Evolutionary conservation across 208 protist species (phyloP), one percentile per base, ranked within the genome.

Genomic region (Trypanosoma congolense): DNA sequence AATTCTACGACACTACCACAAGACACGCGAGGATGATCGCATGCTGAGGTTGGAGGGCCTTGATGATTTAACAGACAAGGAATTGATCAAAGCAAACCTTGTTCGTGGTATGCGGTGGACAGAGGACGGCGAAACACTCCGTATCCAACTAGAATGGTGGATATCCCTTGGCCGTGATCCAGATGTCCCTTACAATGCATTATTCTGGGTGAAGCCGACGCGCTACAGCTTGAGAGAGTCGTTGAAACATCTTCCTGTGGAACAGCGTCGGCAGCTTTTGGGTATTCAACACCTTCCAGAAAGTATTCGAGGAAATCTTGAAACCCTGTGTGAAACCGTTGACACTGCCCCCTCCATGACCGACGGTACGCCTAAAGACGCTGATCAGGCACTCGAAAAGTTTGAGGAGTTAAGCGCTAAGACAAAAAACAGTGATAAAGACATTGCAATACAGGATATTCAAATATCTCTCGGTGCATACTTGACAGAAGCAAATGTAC

Each of bases 171-270:
- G 82, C 5, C 75, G 76, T 18, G 87, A 95, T 55, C 70, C 73
- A 36, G 77, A 63, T 54, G 82, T 92, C 1, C 87, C 87, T 46
- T 95, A 90, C 70, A 92, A 95, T 61, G 90, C 84, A 22, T 70
- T 95, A 16, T 95, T 89, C 67, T 95, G 83, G 84, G 73, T 95
- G 22, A 92, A 90, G 65, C 87, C 87, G 38, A 90, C 77, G 3
- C 77, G 84, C 29, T 92, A 87, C 70, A 85, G 77, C 61, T 74
- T 95, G 30, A 77, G 70, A 10, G 81, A 87, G 56, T 89, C 87
- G 24, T 89, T 95, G 81, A 88, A 83, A 55, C 73, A 73, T 35
- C 49, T 95, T 28, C 87, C 87, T 14, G 49, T 90, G 16, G 73
- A 85, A 41, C 83, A 92, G 55, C 83, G 87, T 49, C 82, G 80